phyloP scores from a whole-genome alignment of 2,329 filamentous ascomycete species.

The Aspergillus arachidicola region DNA sequence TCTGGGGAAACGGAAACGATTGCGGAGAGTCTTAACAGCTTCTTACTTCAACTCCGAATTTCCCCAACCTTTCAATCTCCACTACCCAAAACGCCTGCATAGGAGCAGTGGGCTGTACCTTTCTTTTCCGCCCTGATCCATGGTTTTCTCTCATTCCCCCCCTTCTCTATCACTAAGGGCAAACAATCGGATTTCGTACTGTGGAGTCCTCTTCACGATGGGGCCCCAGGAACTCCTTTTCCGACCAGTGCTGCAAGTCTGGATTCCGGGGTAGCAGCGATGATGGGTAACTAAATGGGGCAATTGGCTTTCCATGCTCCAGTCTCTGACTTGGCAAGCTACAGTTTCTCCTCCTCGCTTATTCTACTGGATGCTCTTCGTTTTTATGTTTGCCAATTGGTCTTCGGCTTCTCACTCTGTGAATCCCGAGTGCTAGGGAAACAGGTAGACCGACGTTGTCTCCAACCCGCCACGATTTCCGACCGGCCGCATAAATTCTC shows the following conservation, averaged over 20 bases:
- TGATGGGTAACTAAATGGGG: background rate
- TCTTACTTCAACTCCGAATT: background rate
- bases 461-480: background rate
- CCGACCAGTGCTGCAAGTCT: background rate
- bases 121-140: background rate
- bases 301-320: background rate
- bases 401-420: background rate
- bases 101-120: background rate
- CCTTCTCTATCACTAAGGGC: background rate
- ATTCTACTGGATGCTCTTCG: background rate
- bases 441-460: constrained; percentile 2
- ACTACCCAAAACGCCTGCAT: background rate
- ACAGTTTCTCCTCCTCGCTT: background rate
- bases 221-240: constrained; percentile 7
- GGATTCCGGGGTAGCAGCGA: constrained; percentile 8
- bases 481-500: constrained; percentile 9
- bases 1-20: background rate
- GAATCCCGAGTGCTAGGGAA: constrained; percentile 2
- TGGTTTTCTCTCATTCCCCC: background rate
- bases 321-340: background rate
- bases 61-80: background rate
- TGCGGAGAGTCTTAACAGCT: background rate
- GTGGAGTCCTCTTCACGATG: background rate
- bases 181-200: constrained; percentile 3
- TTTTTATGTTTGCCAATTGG: background rate